Evolutionary conservation across 2,329 filamentous ascomycete species (phyloP).

Genomic region (Raffaelea albimanens): DNA sequence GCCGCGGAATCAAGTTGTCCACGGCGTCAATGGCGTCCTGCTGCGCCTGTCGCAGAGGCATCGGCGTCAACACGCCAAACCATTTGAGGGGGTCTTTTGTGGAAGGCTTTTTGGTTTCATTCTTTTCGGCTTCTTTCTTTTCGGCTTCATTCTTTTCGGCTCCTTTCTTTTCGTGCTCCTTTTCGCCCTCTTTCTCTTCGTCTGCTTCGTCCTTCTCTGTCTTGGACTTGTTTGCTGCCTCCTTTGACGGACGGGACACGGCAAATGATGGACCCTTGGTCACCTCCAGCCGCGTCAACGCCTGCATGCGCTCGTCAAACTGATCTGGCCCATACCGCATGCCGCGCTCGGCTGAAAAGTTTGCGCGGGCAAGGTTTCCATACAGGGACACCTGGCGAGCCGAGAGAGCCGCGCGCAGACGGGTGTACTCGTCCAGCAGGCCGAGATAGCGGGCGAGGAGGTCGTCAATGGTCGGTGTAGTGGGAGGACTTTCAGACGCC

Average conservation of each 20-base stretch:
- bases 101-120: not conserved
- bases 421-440: constrained; percentile 58
- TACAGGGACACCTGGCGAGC: constrained; percentile 45
- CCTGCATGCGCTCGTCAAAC: constrained; percentile 67
- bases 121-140: not conserved
- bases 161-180: not conserved
- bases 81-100: constrained; percentile 49
- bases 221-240: constrained; percentile 5
- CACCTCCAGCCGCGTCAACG: constrained; percentile 35
- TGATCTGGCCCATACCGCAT: constrained; percentile 58
- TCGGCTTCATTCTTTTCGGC: not conserved
- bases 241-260: not conserved
- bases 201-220: not conserved
- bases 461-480: constrained; percentile 39
- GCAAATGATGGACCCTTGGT: constrained; percentile 8
- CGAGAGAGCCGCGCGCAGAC: constrained; percentile 44
- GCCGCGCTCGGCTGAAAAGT: constrained; percentile 58
- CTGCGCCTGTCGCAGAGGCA: constrained; percentile 49
- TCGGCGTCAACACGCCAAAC: constrained; percentile 47
- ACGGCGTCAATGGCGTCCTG: constrained; percentile 44
- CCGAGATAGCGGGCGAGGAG: constrained; percentile 57
- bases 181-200: constrained; percentile 1
- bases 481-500: constrained; percentile 14
- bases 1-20: constrained; percentile 44
- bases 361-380: constrained; percentile 60